Evolutionary conservation across 2,329 filamentous ascomycete species (phyloP).

Genomic region (Berkeleyomyces basicola): DNA sequence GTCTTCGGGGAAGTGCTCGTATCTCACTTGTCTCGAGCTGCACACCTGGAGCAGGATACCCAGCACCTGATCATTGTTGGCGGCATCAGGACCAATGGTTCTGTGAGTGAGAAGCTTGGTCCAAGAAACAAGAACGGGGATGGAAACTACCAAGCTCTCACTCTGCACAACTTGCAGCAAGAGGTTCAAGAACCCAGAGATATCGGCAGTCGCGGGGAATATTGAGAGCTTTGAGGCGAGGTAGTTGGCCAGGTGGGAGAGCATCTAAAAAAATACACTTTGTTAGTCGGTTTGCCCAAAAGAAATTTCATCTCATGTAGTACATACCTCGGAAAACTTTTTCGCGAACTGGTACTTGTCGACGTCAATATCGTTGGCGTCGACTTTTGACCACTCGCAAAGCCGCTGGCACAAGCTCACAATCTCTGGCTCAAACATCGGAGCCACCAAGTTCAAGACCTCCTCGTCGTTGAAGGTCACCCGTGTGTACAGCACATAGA

Average conservation of each 20-base stretch:
- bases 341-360: constrained; percentile 85
- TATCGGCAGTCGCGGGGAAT: constrained; percentile 46
- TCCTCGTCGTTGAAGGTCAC: constrained; percentile 60
- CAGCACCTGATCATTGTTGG: constrained; percentile 44
- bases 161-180: constrained; percentile 65
- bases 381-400: constrained; percentile 64
- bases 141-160: constrained; percentile 80
- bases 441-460: constrained; percentile 59
- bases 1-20: constrained; percentile 72
- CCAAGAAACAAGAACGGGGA: constrained; percentile 83
- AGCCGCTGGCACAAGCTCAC: constrained; percentile 56
- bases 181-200: constrained; percentile 62
- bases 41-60: constrained; percentile 67
- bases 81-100: constrained; percentile 46
- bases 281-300: background rate
- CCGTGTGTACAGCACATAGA: constrained; percentile 69
- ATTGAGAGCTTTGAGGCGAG: constrained; percentile 59
- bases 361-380: constrained; percentile 71
- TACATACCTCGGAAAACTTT: constrained; percentile 72
- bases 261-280: constrained; percentile 37
- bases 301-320: background rate
- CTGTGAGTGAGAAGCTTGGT: constrained; percentile 62
- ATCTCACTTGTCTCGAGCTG: constrained; percentile 68
- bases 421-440: constrained; percentile 59
- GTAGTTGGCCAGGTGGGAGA: constrained; percentile 72